These are phyloP conservation scores for Colletotrichum spaethianum DNA, from an alignment of 2,329 filamentous ascomycete species.

Conservation along the genomic window DNA sequence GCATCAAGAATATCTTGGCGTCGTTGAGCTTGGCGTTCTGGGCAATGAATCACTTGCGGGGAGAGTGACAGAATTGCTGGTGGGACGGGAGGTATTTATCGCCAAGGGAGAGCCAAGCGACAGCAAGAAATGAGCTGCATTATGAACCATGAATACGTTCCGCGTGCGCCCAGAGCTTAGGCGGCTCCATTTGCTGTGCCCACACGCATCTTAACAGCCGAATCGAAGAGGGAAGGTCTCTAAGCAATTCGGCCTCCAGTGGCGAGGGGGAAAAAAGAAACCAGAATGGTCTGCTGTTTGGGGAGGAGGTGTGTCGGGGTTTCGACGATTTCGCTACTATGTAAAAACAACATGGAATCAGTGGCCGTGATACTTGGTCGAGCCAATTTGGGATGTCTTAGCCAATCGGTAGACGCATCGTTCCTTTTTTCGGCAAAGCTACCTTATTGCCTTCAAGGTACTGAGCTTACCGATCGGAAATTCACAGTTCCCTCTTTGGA, in stretches of 20 bases:
- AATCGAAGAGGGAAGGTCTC: slow-evolving; percentile 25
- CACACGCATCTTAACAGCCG: slow-evolving; percentile 20
- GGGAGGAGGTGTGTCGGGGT: neutral
- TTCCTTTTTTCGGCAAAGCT: neutral
- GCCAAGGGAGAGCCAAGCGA: slow-evolving; percentile 31
- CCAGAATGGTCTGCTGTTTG: neutral
- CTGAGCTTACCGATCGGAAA: neutral
- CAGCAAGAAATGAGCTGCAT: slow-evolving; percentile 17
- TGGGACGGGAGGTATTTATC: slow-evolving; percentile 19
- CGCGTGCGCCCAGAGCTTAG: neutral
- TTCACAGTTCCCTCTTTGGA: slow-evolving; percentile 2
- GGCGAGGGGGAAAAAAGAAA: neutral
- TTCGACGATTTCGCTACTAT: neutral
- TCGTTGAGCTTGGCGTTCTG: slow-evolving; percentile 21
- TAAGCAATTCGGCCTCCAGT: neutral
- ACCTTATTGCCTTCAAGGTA: neutral
- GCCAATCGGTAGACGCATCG: neutral
- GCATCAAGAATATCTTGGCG: neutral
- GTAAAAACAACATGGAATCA: neutral
- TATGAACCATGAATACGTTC: neutral
- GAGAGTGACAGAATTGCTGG: neutral
- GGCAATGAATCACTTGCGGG: neutral
- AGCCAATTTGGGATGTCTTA: neutral
- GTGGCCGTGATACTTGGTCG: neutral
- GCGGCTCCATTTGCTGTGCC: neutral